Evolutionary conservation across 371 early-diverging fungal species (phyloP).

Genomic region (Fennellomyces sp.): DNA sequence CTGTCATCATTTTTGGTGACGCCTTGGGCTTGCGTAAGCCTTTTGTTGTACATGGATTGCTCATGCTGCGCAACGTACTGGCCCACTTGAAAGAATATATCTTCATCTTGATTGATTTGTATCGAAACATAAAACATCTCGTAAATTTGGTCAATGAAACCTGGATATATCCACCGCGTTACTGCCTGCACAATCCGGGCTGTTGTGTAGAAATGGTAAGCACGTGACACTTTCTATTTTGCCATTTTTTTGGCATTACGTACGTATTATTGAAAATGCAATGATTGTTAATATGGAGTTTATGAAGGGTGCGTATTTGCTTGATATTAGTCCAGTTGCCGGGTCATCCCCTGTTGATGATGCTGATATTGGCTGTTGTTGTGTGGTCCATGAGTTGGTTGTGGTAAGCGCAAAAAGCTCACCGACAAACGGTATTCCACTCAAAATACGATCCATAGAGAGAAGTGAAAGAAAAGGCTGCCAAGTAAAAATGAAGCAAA

Average conservation of each 20-base stretch:
- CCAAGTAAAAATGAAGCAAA: too few relatives aligned
- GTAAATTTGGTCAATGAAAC: background rate
- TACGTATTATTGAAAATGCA: background rate
- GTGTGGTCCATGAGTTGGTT: background rate
- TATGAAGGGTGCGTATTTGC: background rate
- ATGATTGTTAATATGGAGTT: background rate
- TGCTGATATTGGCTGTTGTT: background rate
- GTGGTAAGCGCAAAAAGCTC: background rate
- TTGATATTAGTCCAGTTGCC: too few relatives aligned
- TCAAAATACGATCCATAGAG: background rate
- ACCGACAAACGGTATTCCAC: background rate
- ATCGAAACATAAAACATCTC: background rate
- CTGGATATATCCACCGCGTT: background rate
- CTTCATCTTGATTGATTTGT: background rate
- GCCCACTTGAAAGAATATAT: background rate
- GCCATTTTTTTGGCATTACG: background rate
- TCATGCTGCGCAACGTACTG: background rate
- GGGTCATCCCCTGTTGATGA: background rate
- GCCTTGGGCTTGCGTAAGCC: background rate
- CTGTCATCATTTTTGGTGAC: background rate
- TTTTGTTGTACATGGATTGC: background rate
- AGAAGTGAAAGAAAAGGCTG: background rate
- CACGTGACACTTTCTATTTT: too few relatives aligned
- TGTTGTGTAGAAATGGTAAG: background rate
- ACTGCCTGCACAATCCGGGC: background rate